Base-by-base conservation (phyloP, 495 filamentous ascomycete species). In the Friedmanniomyces simplex region DNA sequence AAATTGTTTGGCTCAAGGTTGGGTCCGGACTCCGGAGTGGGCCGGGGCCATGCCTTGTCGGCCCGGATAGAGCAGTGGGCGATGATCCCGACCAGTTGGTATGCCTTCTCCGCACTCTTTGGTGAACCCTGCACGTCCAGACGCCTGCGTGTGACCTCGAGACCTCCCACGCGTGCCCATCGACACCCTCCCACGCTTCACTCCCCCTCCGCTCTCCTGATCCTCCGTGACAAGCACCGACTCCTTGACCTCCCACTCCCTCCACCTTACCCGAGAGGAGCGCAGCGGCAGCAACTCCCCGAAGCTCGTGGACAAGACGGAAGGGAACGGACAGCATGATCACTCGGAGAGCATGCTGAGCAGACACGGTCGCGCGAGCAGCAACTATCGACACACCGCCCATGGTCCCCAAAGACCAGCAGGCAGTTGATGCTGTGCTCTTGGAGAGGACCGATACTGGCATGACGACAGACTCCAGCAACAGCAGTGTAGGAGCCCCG, bases 271-370 rank as follows among this genome's bases (percentile, higher is more conserved):
- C 28, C 28, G n/a, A n/a, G n/a, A n/a, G n/a, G n/a, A 32, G 28
- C 10, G 4, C 28, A 32, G 10, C 3, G 28, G 28, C 28, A 32
- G 10, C 28, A 10, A 10, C 28, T 32, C 28, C 10, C 28, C 28
- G 10, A 32, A 3, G 4, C 28, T 32, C 28, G 28, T 32, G 28
- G 28, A 49, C 13, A 49, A 5, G 46, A 49, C 21, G 18, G 46
- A 21, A 47, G 7, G 46, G 7, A 49, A 26, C 7, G 6, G 21
- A 49, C 24, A 8, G 13, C 20, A 25, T 16, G 14, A 13, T 20
- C 18, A 43, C 39, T 43, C 39, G 39, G 14, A 8, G 49, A 52
- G 49, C 54, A 56, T 56, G 54, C 41, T 49, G 41, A 36, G 45
- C 41, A 13, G 42, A 22, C 41, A 7, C 25, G 42, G 25, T 50